Percentiles rank a stretch among this genome's conserved stretches.
Conservation (phyloP, 805 yeast species). For the Sugiyamaella americana region DNA sequence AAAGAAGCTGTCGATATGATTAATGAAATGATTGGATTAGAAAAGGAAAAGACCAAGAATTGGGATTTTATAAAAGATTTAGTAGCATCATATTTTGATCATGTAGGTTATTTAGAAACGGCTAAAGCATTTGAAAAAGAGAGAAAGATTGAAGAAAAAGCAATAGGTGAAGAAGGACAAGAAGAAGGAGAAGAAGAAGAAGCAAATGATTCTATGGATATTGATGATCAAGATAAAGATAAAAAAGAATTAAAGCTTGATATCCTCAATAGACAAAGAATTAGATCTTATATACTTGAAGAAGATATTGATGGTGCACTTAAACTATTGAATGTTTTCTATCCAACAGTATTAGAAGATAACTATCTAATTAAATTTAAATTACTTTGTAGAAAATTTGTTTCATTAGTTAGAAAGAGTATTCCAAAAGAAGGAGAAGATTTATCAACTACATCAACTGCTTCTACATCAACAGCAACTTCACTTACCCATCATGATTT, state of each 20-base stretch:
- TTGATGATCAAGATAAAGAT: slow-evolving; percentile 7
- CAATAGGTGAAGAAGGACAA: slow-evolving; percentile 8
- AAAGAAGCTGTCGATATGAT: slow-evolving; percentile 2
- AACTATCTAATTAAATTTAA: slow-evolving; percentile 36
- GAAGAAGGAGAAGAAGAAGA: not conserved
- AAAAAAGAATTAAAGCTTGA: slow-evolving; percentile 31
- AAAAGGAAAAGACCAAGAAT: slow-evolving; percentile 9
- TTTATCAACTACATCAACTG: not conserved
- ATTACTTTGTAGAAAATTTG: slow-evolving; percentile 40
- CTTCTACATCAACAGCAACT: not conserved
- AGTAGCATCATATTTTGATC: slow-evolving; percentile 47
- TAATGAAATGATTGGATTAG: not conserved
- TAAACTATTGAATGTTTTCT: slow-evolving; percentile 34
- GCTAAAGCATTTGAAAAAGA: slow-evolving; percentile 49
- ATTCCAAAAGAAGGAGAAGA: slow-evolving; percentile 1
- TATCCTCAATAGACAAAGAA: slow-evolving; percentile 40
- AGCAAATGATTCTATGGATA: not conserved
- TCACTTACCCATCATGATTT: slow-evolving; percentile 7
- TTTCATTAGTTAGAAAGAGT: slow-evolving; percentile 33
- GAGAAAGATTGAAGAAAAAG: slow-evolving; percentile 29
- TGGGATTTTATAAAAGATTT: slow-evolving; percentile 31
- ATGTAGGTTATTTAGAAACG: slow-evolving; percentile 52
- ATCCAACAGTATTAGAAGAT: slow-evolving; percentile 35
- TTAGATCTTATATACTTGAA: slow-evolving; percentile 38
- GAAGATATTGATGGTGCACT: slow-evolving; percentile 44